Evolutionary conservation across 805 yeast species (phyloP).

Genomic region (Candida rishiriensis): DNA sequence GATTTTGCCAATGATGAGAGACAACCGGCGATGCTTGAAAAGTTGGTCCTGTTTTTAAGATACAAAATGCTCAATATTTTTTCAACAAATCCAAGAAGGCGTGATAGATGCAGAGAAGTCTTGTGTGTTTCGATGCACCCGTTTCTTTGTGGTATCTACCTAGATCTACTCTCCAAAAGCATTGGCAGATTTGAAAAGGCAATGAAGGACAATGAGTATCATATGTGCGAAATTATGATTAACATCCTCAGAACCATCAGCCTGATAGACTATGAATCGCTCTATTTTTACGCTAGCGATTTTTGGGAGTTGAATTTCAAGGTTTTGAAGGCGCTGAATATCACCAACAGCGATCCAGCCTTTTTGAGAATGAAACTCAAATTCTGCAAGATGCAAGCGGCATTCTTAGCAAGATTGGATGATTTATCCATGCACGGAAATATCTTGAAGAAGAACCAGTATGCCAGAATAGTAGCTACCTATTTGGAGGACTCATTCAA

Average conservation of each 20-base stretch:
- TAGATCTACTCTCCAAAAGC: conserved; percentile 18
- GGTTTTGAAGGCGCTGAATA: conserved; percentile 20
- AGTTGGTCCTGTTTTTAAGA: conserved; percentile 22
- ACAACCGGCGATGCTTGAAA: conserved; percentile 22
- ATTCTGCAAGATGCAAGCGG: conserved; percentile 28
- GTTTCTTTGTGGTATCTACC: conserved; percentile 22
- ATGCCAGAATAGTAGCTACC: conserved; percentile 29
- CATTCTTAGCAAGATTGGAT: conserved; percentile 22
- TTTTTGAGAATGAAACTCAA: conserved; percentile 27
- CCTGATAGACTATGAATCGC: conserved; percentile 21
- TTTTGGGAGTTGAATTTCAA: conserved; percentile 24
- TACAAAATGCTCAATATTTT: conserved; percentile 23
- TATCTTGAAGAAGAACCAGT: conserved; percentile 26
- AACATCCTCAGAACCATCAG: conserved; percentile 26
- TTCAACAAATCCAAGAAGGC: conserved; percentile 30
- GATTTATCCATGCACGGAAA: conserved; percentile 29
- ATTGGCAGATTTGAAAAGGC: conserved; percentile 22
- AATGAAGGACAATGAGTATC: conserved; percentile 19
- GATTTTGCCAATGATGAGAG: conserved; percentile 24
- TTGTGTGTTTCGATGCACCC: conserved; percentile 49
- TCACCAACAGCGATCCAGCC: conserved; percentile 14
- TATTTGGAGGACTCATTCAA: conserved; percentile 32
- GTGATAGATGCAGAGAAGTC: conserved; percentile 72
- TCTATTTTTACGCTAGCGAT: conserved; percentile 24
- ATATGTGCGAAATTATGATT: conserved; percentile 26